Base-by-base conservation (phyloP, 2,329 filamentous ascomycete genomes). In the Curvularia verruculosa region DNA sequence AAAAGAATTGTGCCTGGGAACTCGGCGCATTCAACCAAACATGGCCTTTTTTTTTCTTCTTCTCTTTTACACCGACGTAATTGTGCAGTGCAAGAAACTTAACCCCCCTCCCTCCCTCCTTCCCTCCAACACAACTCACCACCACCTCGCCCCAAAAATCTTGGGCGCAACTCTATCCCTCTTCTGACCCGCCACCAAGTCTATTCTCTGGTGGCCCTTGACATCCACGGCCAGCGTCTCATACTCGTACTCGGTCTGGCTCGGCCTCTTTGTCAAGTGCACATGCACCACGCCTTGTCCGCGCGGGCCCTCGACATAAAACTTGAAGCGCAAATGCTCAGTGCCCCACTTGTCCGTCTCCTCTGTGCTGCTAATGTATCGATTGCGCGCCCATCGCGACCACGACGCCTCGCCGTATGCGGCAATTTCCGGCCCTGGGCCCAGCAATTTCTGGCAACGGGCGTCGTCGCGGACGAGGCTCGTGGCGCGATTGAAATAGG, bases 401-500 rank as follows among this genome's bases (percentile, higher is more conserved):
- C 82, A 84, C 1, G 90, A 93, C 58, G 88, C 85, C 65, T 96
- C 91, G 37, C 94, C 94, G 75, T 89, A 90, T 0, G 92, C 92
- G 21, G 82, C 83, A 55, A 98, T 94, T 72, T 92, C 85, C 59
- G 87, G 87, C 37, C 71, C 73, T 15, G 91, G 87, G 13, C 92
- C 92, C 1, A 98, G 84, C 6, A 96, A 74, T 54, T 89, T 86
- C 26, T 87, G 80, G 71, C 91, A 96, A 55, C 85, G 82, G 0
- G 84, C 75, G 70, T 96, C 89, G 50, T 84, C 83, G 73, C 89
- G 91, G 73, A 98, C 87, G 59, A 87, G 87, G 70, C 90, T 85
- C 46, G 96, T 89, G 0, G 91, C 91, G 61, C 90, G 88, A 79
- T 96, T 96, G 83, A 96, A 97, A 73, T 95, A 87, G 54, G 87